phyloP scores from a whole-genome alignment of 495 filamentous ascomycete genomes.

The Hypoxylon crocopeplum region DNA sequence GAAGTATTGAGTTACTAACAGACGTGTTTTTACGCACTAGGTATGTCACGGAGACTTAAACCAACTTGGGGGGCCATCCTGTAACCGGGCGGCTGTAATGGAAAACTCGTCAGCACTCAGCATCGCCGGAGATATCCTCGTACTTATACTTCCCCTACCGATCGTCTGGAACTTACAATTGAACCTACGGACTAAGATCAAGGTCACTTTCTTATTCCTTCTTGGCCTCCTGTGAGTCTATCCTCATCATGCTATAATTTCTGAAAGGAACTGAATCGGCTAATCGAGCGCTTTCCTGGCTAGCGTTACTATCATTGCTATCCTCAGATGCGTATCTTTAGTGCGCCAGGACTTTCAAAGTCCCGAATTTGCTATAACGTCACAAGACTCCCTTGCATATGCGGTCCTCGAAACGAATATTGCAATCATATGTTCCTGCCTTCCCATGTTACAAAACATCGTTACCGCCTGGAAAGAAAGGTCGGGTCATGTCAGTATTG shows the following conservation, averaged over 20 bases:
- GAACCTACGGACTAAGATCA: slow-evolving; percentile 31
- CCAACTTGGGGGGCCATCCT: not conserved
- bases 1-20: no score
- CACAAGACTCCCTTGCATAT: slow-evolving; percentile 11
- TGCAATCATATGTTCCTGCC: slow-evolving; percentile 16
- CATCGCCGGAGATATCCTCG: slow-evolving; percentile 42
- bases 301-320: slow-evolving; percentile 8
- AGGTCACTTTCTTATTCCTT: slow-evolving; percentile 23
- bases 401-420: slow-evolving; percentile 25
- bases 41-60: not conserved
- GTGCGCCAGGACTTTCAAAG: slow-evolving; percentile 7
- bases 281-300: not conserved
- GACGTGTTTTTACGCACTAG: no score
- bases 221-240: slow-evolving; percentile 15
- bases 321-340: slow-evolving; percentile 14
- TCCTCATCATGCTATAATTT: not conserved
- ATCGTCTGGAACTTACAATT: slow-evolving; percentile 43
- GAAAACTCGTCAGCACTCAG: not conserved
- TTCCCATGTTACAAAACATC: slow-evolving; percentile 19
- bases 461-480: not conserved
- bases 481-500: not conserved
- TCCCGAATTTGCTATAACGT: slow-evolving; percentile 10
- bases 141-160: slow-evolving; percentile 43
- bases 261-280: no score
- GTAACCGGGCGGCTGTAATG: not conserved